phyloP scores from a whole-genome alignment of 495 filamentous ascomycete genomes.

The Mytilinidion resinicola region DNA sequence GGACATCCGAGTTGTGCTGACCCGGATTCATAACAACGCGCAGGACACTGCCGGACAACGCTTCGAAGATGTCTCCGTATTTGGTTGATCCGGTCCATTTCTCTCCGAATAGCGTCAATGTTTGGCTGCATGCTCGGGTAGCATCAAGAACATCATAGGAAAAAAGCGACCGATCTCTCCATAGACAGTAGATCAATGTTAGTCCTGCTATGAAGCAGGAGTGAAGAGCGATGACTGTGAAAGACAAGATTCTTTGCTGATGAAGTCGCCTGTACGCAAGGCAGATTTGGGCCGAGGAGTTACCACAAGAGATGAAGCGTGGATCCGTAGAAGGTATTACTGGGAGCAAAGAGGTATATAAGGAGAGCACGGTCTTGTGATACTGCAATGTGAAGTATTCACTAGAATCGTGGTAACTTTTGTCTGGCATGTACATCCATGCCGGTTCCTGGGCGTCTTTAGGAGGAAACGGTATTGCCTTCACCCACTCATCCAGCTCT shows the following conservation, averaged over 20 bases:
- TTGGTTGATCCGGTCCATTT: slow-evolving; percentile 16
- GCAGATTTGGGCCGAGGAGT: slow-evolving; percentile 13
- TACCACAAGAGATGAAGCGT: slow-evolving; percentile 11
- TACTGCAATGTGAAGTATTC: slow-evolving; percentile 19
- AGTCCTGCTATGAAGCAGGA: slow-evolving; percentile 17
- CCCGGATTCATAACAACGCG: slow-evolving; percentile 10
- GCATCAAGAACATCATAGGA: slow-evolving; percentile 15
- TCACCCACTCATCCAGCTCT: slow-evolving; percentile 12
- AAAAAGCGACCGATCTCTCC: slow-evolving; percentile 9
- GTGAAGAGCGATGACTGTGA: slow-evolving; percentile 17
- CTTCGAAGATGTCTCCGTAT: slow-evolving; percentile 17
- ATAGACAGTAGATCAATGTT: slow-evolving; percentile 15
- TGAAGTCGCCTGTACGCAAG: slow-evolving; percentile 8
- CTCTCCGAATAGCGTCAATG: slow-evolving; percentile 13
- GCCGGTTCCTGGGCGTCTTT: neutral
- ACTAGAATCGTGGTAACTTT: slow-evolving; percentile 8
- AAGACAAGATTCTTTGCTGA: slow-evolving; percentile 16
- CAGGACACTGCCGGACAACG: slow-evolving; percentile 8
- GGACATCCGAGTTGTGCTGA: neutral
- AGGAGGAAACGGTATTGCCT: slow-evolving; percentile 8
- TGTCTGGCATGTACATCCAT: slow-evolving; percentile 18
- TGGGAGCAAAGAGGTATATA: slow-evolving; percentile 12
- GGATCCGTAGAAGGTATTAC: slow-evolving; percentile 4
- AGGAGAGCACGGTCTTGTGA: slow-evolving; percentile 13
- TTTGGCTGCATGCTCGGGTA: slow-evolving; percentile 9